These are phyloP conservation scores for Fusarium annulatum DNA, from an alignment of 2,329 filamentous ascomycete genomes.

Conservation along the genomic window DNA sequence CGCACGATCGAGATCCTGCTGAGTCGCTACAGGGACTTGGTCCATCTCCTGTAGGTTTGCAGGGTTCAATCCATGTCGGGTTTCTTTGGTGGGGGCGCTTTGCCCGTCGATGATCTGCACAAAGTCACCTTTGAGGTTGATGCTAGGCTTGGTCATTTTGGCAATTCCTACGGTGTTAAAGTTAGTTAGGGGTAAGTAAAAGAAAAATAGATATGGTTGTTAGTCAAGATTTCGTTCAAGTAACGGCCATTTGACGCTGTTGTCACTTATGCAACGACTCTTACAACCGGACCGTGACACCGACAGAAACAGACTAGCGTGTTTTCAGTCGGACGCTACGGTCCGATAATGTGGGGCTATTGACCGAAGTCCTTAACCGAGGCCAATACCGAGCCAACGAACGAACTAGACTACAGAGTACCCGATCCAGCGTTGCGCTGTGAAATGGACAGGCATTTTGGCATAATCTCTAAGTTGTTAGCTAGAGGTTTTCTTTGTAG, in stretches of 20 bases:
- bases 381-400: no score
- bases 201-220: no score
- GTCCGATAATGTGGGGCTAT: background rate
- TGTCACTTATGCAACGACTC: background rate
- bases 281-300: background rate
- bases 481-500: no score
- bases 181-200: background rate
- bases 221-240: background rate
- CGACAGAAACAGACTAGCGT: background rate
- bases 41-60: slow-evolving; percentile 46
- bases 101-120: slow-evolving; percentile 41
- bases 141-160: background rate
- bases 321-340: background rate
- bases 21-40: slow-evolving; percentile 40
- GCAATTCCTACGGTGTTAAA: background rate
- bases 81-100: slow-evolving; percentile 18
- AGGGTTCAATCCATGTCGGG: slow-evolving; percentile 43
- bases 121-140: slow-evolving; percentile 27
- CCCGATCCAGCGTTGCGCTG: no score
- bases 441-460: no score
- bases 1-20: slow-evolving; percentile 40
- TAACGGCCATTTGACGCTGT: background rate
- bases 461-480: no score
- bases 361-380: background rate
- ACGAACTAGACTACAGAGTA: no score